Evolutionary conservation across 2,329 filamentous ascomycete genomes (phyloP), one percentile per base, ranked within the genome.

Genomic region (Fusarium circinatum): DNA sequence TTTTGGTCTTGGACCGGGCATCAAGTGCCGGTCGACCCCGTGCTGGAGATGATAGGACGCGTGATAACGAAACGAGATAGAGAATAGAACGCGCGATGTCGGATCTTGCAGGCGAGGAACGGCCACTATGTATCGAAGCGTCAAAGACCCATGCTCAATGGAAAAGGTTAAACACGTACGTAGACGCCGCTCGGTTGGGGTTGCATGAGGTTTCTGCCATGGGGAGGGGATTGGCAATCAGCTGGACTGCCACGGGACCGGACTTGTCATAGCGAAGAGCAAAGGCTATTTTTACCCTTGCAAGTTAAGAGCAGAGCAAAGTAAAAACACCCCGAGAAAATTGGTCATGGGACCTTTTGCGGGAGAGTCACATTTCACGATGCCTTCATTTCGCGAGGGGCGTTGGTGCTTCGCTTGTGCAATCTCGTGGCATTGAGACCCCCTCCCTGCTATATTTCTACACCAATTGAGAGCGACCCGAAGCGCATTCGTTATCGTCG

Each of bases 281-380:
- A 34, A 67, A 47, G 26, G 28, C 39, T 55, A 54, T 38, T 62
- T 48, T 39, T n/a, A 49, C 26, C 44, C 56, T 56, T 48, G 39
- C 30, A 49, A 54, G 13, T 34, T 18, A 18, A 36, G 32, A 36
- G 34, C 9, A 36, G 47, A 63, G 32, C 44, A 65, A 58, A 44
- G 15, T 8, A 34, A 59, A 69, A 70, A 70, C 67, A 70, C 66
- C 52, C 39, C n/a, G 20, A 44, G 36, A 34, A 41, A 36, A 28
- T 11, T 65, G 52, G 67, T 70, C 67, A 70, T 70, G 67, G 26
- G 67, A 59, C 67, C 66, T 49, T 59, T 70, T 70, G 67, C 67
- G 41, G 67, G 44, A 65, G 58, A 65, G 51, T 70, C 51, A 65
- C 65, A 70, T 45, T 70, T 70, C 67, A 70, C 67, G 67, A 70